These are phyloP conservation scores for Ceratobasidium sp. DNA, from an alignment of 1,284 basidiomycete genomes.

Conservation along the genomic window DNA sequence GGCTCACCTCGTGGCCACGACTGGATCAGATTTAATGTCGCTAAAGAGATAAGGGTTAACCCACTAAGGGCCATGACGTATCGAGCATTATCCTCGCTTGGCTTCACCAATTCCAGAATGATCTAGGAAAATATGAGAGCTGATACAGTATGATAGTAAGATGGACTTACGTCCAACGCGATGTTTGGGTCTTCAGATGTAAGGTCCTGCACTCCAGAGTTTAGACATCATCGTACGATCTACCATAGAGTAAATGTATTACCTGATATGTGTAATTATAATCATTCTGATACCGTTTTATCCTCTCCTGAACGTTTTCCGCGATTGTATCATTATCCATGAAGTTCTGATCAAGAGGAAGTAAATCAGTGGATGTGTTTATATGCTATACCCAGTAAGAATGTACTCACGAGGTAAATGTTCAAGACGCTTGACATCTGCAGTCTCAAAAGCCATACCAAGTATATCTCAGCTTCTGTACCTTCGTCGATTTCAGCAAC, in stretches of 20 bases:
- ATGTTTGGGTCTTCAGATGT: neutral
- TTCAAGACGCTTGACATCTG: conserved; percentile 5
- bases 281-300: conserved; percentile 18
- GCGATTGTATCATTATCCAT: conserved; percentile 35
- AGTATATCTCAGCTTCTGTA: neutral
- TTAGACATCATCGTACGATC: too few species aligned
- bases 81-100: conserved; percentile 26
- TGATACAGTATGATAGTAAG: neutral
- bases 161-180: neutral
- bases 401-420: conserved; percentile 15
- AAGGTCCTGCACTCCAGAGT: too few species aligned
- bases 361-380: too few species aligned
- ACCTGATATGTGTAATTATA: conserved; percentile 6
- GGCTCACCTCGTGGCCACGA: conserved; percentile 31
- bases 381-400: neutral
- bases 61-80: conserved; percentile 33
- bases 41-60: conserved; percentile 35
- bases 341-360: neutral
- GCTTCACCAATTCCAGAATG: conserved; percentile 5
- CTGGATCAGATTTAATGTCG: conserved; percentile 38
- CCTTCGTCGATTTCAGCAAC: too few species aligned
- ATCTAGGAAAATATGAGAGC: conserved; percentile 9
- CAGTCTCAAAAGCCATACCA: conserved; percentile 11
- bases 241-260: too few species aligned
- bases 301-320: conserved; percentile 1